phyloP scores from a whole-genome alignment of 1,284 basidiomycete species.

The Ceratobasidium sp. region DNA sequence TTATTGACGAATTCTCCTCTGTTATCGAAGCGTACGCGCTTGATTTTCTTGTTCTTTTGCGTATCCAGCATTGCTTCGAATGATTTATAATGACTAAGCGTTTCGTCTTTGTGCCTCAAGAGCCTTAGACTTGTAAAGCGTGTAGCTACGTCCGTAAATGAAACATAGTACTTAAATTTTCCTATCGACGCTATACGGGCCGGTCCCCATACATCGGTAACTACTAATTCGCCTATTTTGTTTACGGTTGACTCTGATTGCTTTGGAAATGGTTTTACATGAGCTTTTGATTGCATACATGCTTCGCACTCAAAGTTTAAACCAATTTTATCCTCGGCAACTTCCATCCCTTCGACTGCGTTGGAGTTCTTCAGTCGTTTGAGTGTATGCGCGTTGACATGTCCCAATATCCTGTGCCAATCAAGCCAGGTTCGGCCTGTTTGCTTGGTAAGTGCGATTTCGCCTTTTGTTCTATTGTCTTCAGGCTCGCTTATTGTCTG shows the following conservation, averaged over 20 bases:
- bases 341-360: conserved; percentile 2
- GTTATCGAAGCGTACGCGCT: too few species aligned
- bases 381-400: conserved; percentile 44
- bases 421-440: conserved; percentile 20
- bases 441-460: conserved; percentile 17
- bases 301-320: conserved; percentile 15
- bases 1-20: too few species aligned
- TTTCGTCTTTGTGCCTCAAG: conserved; percentile 45
- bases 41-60: too few species aligned
- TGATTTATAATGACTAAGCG: conserved; percentile 39
- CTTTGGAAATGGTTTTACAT: background rate
- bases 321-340: too few species aligned
- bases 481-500: background rate
- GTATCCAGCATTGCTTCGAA: too few species aligned
- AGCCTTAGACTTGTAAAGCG: conserved; percentile 42
- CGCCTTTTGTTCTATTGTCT: background rate
- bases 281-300: conserved; percentile 9
- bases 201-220: too few species aligned
- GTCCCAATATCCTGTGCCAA: conserved; percentile 51
- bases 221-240: background rate
- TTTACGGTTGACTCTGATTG: background rate
- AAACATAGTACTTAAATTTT: too few species aligned
- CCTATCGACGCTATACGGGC: too few species aligned
- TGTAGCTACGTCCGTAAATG: too few species aligned
- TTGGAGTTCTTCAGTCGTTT: background rate